Evolutionary conservation across 2,329 filamentous ascomycete species (phyloP).

Genomic region (Penicillium frequentans): DNA sequence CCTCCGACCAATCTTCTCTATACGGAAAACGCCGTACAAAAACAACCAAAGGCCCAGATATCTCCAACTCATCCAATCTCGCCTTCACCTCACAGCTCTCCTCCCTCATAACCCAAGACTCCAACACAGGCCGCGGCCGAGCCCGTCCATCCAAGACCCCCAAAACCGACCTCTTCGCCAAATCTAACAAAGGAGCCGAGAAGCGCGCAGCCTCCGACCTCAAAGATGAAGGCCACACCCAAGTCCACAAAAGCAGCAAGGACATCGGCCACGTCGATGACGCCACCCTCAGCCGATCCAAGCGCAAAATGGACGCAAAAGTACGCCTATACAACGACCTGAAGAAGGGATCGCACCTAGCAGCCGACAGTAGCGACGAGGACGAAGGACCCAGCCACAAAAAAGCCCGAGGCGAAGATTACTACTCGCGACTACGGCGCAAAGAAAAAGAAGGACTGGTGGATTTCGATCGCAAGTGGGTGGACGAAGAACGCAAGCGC

Average conservation of each 20-base stretch:
- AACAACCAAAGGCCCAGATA: conserved; percentile 53
- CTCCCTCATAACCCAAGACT: conserved; percentile 67
- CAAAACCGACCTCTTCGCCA: conserved; percentile 69
- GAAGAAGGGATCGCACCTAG: conserved; percentile 83
- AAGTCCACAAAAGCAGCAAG: conserved; percentile 61
- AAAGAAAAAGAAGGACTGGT: conserved; percentile 62
- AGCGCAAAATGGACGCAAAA: conserved; percentile 85
- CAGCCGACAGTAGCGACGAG: conserved; percentile 38
- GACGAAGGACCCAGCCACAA: conserved; percentile 25
- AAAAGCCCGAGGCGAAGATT: conserved; percentile 30
- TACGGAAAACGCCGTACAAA: conserved; percentile 76
- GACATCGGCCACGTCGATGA: conserved; percentile 64
- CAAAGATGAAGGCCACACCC: conserved; percentile 51
- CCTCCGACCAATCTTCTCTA: conserved; percentile 46
- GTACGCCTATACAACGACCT: conserved; percentile 83
- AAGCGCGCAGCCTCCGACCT: conserved; percentile 62
- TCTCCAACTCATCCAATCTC: conserved; percentile 66
- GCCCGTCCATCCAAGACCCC: conserved; percentile 46
- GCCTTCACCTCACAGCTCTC: conserved; percentile 88
- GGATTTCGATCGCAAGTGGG: conserved; percentile 97
- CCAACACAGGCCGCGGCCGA: conserved; percentile 43
- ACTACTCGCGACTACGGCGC: conserved; percentile 59
- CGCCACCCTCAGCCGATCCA: conserved; percentile 63
- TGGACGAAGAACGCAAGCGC: conserved; percentile 58
- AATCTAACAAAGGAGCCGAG: conserved; percentile 62